Evolutionary conservation across 768 basidiomycete species (phyloP), one percentile per base, ranked within the genome.

Genomic region (Fomitopsis pulvina): DNA sequence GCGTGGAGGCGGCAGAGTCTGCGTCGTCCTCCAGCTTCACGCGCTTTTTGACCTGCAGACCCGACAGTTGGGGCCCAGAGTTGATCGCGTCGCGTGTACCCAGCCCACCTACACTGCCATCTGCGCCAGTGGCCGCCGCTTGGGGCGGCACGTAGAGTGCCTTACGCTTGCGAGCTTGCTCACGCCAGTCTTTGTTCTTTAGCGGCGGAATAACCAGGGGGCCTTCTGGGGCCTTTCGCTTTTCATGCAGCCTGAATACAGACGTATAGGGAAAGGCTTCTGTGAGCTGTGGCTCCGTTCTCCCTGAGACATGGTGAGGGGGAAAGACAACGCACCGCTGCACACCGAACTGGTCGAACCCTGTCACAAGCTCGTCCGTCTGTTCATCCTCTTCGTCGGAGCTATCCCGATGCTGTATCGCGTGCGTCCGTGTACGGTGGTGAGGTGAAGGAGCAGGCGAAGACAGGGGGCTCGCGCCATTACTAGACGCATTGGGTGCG

Each of bases 111-210:
- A 87, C 81, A 47, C 83, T 84, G 18, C 86, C 87, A 57, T 89
- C 83, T 39, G 71, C 69, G 7, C 86, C 83, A 1, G 78, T 79
- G 21, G 68, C 52, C 14, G 73, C 78, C 2, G 76, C 79, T 27
- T 80, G 77, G 2, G 77, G 74, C 1, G 92, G 92, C 8, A 91
- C 71, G 59, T 79, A 92, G 38, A 78, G 74, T 11, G 68, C 65
- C 39, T 74, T 80, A 60, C 87, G 74, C 62, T 80, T 83, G 37
- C 85, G 75, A 14, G 89, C 88, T 7, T 81, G 67, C 45, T 82
- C 86, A 37, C 91, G 73, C 95, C 95, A 99, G 63, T 99, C 94
- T 24, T 81, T 78, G 60, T 97, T 95, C 58, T 91, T 73, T 40
- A 90, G 72, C 1, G 91, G 73, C 14, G 94, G 84, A 40, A 99